A percentile compares a stretch with the other conserved stretches of the same genome.
Conservation (phyloP, 83 land plant species). For the Thuja plicata region DNA sequence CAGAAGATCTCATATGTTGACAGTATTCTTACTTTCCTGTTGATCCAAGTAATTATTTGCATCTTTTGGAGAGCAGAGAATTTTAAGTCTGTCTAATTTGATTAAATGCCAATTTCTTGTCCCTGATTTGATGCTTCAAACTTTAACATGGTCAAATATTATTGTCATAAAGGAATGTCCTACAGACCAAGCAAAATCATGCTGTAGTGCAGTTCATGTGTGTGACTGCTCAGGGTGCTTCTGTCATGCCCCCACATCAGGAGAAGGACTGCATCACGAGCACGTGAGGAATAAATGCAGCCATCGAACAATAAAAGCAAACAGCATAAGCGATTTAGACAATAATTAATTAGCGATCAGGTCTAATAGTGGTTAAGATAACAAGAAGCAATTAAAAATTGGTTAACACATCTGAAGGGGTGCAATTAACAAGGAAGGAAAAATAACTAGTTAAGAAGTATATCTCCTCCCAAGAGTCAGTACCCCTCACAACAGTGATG, state of each 20-base stretch:
- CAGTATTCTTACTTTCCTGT: neutral
- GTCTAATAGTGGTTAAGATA: no score
- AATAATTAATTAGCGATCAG: no score
- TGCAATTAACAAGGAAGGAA: no score
- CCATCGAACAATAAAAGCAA: no score
- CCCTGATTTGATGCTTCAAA: neutral
- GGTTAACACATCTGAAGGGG: no score
- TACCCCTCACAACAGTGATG: no score
- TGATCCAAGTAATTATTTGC: neutral
- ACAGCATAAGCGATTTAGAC: no score
- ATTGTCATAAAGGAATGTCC: neutral
- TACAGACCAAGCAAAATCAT: neutral
- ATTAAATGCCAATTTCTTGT: neutral
- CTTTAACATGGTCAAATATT: neutral
- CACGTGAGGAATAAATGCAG: no score
- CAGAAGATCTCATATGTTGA: neutral
- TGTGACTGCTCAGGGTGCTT: neutral
- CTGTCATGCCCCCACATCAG: neutral
- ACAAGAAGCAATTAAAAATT: no score
- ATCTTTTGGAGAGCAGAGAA: neutral
- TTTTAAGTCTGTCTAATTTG: neutral
- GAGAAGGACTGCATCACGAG: no score
- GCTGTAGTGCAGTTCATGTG: neutral
- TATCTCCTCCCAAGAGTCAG: no score
- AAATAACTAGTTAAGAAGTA: no score